Conservation (phyloP, 2,329 filamentous ascomycete genomes). For the Neocatenulostroma microsporum region DNA sequence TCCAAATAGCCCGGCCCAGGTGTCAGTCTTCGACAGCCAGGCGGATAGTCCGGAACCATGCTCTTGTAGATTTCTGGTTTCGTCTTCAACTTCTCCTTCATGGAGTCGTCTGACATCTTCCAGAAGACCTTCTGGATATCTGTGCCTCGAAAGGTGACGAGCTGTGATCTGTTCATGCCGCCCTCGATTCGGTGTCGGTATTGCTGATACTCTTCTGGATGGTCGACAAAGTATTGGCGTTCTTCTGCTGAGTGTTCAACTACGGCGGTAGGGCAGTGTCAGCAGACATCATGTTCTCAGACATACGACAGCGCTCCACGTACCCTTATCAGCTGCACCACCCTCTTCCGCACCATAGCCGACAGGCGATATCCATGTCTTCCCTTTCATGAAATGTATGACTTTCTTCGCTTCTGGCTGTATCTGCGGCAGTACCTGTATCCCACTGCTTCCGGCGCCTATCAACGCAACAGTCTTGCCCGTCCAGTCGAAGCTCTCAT, state of each 20-base stretch:
- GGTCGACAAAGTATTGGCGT: slow-evolving; percentile 37
- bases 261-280: no score
- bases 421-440: slow-evolving; percentile 30
- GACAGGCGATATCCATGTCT: slow-evolving; percentile 40
- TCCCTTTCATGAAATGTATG: slow-evolving; percentile 31
- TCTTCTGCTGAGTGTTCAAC: slow-evolving; percentile 34
- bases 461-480: slow-evolving; percentile 33
- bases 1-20: slow-evolving; percentile 7
- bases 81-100: no score
- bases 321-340: no score
- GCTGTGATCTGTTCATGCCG: slow-evolving; percentile 42
- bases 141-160: slow-evolving; percentile 23
- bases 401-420: slow-evolving; percentile 27
- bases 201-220: slow-evolving; percentile 33
- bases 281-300: no score
- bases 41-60: background rate
- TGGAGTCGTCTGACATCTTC: background rate
- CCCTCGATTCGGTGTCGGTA: slow-evolving; percentile 38
- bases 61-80: background rate
- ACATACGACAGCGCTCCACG: no score
- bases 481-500: slow-evolving; percentile 24
- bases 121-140: no score
- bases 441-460: slow-evolving; percentile 26
- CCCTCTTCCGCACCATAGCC: no score
- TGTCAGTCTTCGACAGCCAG: background rate